Base-by-base conservation (phyloP, 768 basidiomycete genomes). In the Butyriboletus loyo region DNA sequence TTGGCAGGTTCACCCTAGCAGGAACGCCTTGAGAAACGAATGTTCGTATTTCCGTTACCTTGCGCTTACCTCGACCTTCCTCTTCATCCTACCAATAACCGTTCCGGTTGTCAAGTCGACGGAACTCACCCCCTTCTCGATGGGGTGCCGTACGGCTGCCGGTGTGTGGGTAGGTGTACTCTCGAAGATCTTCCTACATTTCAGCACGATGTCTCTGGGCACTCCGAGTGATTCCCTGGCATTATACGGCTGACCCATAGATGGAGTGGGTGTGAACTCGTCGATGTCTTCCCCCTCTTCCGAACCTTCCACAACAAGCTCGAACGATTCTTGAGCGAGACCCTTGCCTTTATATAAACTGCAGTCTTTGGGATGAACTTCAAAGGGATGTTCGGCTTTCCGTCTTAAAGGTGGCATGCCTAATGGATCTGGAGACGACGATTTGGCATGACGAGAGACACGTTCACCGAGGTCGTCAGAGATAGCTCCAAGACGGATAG, bases 381-480 rank as follows among this genome's bases (percentile, higher is more conserved):
- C 50, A 35, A 69, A 72, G 15, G 43, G 9, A 49, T 71, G 68
- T 14, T 2, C 0, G 11, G 17, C 19, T 10, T 10, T 19, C 9
- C 10, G 3, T 50, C 15, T 2, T 8, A 1, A 0, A n/a, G 24
- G 14, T 2, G 42, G 15, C 1, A 54, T 15, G 11, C 1, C 6
- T 46, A 64, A 2, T 35, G 66, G 66, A 43, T 70, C 68, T 10
- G 68, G 63, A 25, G 66, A 68, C 11, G 66, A 56, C 7, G 55
- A 39, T 27, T 28, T 40, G 19, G 22, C 25, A 15, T 10, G 7
- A 49, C 58, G 59, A 50, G 50, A 7, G n/a, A 72, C n/a, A 38
- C 2, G 59, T 30, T 57, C 48, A 4, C 66, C 64, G 2, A 62
- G 31, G 31, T 72, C 68, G 6, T 63, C 66, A 38, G 58, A 58